Evolutionary conservation across 768 basidiomycete species (phyloP).

Genomic region (Boletus sensibilis): DNA sequence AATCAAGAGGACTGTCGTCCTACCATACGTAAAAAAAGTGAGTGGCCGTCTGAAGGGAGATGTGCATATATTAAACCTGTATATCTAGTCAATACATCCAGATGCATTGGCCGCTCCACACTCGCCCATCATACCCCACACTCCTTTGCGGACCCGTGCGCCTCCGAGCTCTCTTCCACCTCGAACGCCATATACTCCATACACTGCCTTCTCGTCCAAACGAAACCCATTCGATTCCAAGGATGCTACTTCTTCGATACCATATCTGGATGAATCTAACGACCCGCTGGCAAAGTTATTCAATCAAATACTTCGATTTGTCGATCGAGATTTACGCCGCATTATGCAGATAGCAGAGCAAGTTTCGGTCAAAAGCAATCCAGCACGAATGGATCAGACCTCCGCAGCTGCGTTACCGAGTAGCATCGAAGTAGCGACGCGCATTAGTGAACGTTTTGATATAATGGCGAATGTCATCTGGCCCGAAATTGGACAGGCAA

Average conservation of each 20-base stretch:
- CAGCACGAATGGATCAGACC: slow-evolving; percentile 20
- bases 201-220: slow-evolving; percentile 46
- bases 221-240: slow-evolving; percentile 39
- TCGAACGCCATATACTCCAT: slow-evolving; percentile 54
- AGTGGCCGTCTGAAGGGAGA: slow-evolving; percentile 7
- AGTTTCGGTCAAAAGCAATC: slow-evolving; percentile 49
- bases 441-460: slow-evolving; percentile 54
- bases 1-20: slow-evolving; percentile 66
- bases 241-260: slow-evolving; percentile 36
- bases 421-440: slow-evolving; percentile 4
- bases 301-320: slow-evolving; percentile 77
- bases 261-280: slow-evolving; percentile 62
- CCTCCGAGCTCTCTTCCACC: slow-evolving; percentile 40
- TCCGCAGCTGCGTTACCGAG: not conserved
- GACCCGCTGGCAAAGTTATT: slow-evolving; percentile 75
- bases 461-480: slow-evolving; percentile 88
- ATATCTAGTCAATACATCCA: slow-evolving; percentile 65
- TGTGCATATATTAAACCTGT: not conserved
- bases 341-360: slow-evolving; percentile 79
- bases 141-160: slow-evolving; percentile 48
- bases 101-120: slow-evolving; percentile 66
- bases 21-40: slow-evolving; percentile 77
- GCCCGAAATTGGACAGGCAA: slow-evolving; percentile 75
- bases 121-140: slow-evolving; percentile 75
- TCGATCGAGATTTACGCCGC: slow-evolving; percentile 68